phyloP scores from a whole-genome alignment of 768 basidiomycete species.

The Lactifluus volemus region DNA sequence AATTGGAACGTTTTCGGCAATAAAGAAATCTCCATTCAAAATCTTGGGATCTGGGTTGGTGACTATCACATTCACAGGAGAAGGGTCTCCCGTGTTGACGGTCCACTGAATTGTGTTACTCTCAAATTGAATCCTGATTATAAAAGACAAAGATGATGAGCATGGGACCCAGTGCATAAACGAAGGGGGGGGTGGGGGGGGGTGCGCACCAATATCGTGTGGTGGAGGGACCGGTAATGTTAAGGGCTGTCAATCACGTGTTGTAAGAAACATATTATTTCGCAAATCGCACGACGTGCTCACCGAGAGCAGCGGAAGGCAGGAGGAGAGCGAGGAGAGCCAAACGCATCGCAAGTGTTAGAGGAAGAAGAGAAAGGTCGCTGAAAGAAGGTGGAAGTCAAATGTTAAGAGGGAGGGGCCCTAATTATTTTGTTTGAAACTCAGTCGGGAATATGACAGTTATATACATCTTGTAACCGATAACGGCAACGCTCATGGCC shows the following conservation, averaged over 20 bases:
- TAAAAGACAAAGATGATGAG: neutral
- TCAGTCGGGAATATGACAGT: neutral
- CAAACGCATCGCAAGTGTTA: slow-evolving; percentile 25
- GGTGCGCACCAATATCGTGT: slow-evolving; percentile 29
- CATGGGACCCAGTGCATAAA: neutral
- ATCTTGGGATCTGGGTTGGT: slow-evolving; percentile 26
- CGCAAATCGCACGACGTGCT: neutral
- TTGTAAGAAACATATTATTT: neutral
- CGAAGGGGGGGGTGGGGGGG: too few relatives aligned
- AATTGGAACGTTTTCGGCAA: slow-evolving; percentile 27
- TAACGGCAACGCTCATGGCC: slow-evolving; percentile 4
- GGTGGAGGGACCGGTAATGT: slow-evolving; percentile 26
- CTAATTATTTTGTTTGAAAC: slow-evolving; percentile 8
- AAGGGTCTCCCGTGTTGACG: slow-evolving; percentile 27
- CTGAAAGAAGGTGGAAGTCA: neutral
- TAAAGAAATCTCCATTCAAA: slow-evolving; percentile 32
- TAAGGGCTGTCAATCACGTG: slow-evolving; percentile 21
- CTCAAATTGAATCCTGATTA: slow-evolving; percentile 28
- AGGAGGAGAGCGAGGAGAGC: slow-evolving; percentile 23
- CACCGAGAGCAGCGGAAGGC: slow-evolving; percentile 23
- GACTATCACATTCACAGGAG: slow-evolving; percentile 28
- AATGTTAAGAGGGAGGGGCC: neutral
- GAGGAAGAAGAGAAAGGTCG: neutral
- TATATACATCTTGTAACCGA: neutral
- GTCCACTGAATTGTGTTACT: slow-evolving; percentile 31